These are phyloP conservation scores for Geotrichum carabidarum DNA, from an alignment of 1,139 yeast genomes.

Conservation along the genomic window DNA sequence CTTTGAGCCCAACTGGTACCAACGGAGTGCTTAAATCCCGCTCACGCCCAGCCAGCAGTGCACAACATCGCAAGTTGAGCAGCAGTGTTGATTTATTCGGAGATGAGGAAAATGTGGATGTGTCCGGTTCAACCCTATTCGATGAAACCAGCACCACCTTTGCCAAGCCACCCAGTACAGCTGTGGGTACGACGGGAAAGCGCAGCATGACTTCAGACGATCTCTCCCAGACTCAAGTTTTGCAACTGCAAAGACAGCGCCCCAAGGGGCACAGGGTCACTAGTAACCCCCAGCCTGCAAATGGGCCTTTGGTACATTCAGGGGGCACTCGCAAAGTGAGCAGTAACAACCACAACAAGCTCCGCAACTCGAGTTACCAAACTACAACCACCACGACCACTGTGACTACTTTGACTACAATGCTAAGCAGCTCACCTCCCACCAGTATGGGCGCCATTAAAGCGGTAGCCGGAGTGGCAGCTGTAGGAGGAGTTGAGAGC, in stretches of 20 bases:
- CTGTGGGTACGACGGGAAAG: neutral
- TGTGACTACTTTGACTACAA: constrained; percentile 45
- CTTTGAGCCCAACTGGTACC: neutral
- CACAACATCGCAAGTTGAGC: neutral
- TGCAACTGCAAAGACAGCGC: constrained; percentile 13
- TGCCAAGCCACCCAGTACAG: neutral
- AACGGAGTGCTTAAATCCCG: neutral
- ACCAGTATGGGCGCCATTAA: neutral
- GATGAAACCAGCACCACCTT: neutral
- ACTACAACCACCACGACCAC: constrained; percentile 49
- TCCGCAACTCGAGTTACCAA: constrained; percentile 38
- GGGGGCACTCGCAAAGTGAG: neutral
- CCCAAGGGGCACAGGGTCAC: constrained; percentile 10
- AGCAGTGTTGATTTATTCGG: neutral
- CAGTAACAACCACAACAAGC: neutral
- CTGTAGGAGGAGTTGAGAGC: neutral
- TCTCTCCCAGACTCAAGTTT: neutral
- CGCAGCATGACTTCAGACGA: constrained; percentile 4
- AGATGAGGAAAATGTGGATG: neutral
- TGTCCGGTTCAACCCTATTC: neutral
- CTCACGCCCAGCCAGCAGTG: neutral
- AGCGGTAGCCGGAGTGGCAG: neutral
- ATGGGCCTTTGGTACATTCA: neutral
- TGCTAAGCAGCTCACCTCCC: constrained; percentile 40
- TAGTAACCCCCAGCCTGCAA: constrained; percentile 6